Conservation (phyloP, 495 filamentous ascomycete species). For the Evernia prunastri region DNA sequence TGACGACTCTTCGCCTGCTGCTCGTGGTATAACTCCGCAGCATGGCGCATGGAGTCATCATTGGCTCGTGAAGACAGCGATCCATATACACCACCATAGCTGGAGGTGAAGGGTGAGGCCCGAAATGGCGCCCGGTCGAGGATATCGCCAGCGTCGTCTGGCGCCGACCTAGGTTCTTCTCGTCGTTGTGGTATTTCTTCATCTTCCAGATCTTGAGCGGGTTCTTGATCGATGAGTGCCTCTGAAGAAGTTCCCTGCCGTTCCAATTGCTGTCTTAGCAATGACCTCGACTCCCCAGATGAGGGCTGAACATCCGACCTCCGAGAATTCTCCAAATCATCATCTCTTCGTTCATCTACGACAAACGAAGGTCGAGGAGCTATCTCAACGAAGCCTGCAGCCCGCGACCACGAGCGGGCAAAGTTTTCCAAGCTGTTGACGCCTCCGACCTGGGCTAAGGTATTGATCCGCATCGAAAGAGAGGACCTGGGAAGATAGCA, state of each 20-base stretch:
- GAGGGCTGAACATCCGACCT: conserved; percentile 30
- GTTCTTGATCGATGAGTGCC: conserved; percentile 23
- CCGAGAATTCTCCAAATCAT: not conserved
- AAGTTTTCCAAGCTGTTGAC: conserved; percentile 94
- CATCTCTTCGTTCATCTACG: conserved; percentile 43
- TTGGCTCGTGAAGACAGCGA: conserved; percentile 63
- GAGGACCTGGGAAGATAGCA: conserved; percentile 42
- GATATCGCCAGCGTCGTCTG: conserved; percentile 39
- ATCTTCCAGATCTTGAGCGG: conserved; percentile 25
- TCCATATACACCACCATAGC: conserved; percentile 71
- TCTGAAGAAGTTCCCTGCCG: conserved; percentile 18
- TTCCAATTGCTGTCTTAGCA: conserved; percentile 43
- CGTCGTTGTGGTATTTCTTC: conserved; percentile 17
- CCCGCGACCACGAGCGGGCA: conserved; percentile 87
- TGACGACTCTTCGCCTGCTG: conserved; percentile 51
- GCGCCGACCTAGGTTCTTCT: not conserved
- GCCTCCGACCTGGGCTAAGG: conserved; percentile 73
- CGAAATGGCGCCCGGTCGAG: conserved; percentile 58
- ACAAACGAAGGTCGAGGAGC: conserved; percentile 68
- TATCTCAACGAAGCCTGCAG: conserved; percentile 81
- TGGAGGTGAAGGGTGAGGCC: conserved; percentile 58
- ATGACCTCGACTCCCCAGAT: conserved; percentile 34
- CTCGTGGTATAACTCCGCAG: conserved; percentile 63
- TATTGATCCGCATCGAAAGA: conserved; percentile 61
- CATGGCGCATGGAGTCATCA: conserved; percentile 62